Base-by-base conservation (phyloP, 345 rosid species). In the Bruguiera sexangula region DNA sequence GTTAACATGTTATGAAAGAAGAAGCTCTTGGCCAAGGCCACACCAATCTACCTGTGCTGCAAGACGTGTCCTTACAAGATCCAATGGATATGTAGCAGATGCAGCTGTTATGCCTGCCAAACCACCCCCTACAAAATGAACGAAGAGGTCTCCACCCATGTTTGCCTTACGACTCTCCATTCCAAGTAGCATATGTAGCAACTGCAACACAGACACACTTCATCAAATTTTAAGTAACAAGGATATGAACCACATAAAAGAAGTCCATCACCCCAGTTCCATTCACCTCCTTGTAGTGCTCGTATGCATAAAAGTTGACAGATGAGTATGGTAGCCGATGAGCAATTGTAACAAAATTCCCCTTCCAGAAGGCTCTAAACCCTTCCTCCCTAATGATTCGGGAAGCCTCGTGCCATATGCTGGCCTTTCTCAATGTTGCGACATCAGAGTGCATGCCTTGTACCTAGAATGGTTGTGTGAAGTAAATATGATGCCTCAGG, bases 1-100 rank as follows among this genome's bases (percentile, higher is more conserved):
- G 50, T 4, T 3, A 15, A 43, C 19, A 13, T 43, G 3, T 43
- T 43, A 43, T 15, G 27, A 18, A 60, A 65, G 75, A 43, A 71
- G 19, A 43, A 71, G 20, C 30, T 54, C 39, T 20, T 63, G 37
- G 43, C 50, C 50, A 43, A 65, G 31, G 46, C 48, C 19, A 30
- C 58, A 48, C 11, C 21, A 0, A 62, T 52, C 64, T 79, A 90
- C 98, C 98, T 92, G 98, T 32, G 97, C 99, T 66, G 99, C 90
- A 48, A 95, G 92, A 61, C 99, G 96, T 16, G 99, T 92, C 88
- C 99, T 87, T 58, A 95, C 90, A 62, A 95, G 99, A 85, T 95
- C 99, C 56, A 95, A 73, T 26, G 99, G 99, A 79, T 95, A 95
- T 6, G 93, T 90, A 54, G 85, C 90, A 24, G 96, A 80, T 65